Evolutionary conservation across 148 eudicot species (phyloP).

Genomic region (Camellia japonica): DNA sequence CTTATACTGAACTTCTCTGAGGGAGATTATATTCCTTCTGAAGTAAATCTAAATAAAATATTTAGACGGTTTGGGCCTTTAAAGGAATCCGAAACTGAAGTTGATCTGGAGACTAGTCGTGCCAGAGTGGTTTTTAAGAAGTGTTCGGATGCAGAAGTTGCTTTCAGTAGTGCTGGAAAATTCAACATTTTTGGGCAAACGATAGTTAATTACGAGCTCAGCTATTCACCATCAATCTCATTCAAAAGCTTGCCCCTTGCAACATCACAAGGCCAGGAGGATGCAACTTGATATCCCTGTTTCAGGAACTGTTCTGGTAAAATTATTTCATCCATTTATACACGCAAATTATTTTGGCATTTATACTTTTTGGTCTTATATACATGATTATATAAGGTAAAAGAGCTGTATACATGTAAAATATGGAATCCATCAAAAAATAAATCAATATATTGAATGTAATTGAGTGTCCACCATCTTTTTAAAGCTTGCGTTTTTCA

Average conservation of each 20-base stretch:
- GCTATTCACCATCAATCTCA: slow-evolving; percentile 50
- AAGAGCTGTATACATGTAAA: neutral
- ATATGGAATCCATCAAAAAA: neutral
- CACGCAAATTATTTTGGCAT: neutral
- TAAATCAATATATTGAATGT: neutral
- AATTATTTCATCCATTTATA: neutral
- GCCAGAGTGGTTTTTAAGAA: slow-evolving; percentile 85
- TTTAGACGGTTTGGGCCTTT: slow-evolving; percentile 88
- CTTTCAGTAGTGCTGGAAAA: slow-evolving; percentile 67
- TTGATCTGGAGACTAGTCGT: slow-evolving; percentile 53
- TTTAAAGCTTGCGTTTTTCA: no score
- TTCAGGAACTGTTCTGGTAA: slow-evolving; percentile 17
- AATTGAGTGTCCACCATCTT: neutral
- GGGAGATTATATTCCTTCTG: slow-evolving; percentile 64
- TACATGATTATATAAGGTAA: neutral
- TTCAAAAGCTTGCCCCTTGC: slow-evolving; percentile 35
- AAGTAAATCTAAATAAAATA: slow-evolving; percentile 59
- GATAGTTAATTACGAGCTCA: slow-evolving; percentile 72
- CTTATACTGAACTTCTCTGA: slow-evolving; percentile 70
- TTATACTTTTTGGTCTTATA: neutral
- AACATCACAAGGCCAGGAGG: slow-evolving; percentile 34
- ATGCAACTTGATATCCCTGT: slow-evolving; percentile 38
- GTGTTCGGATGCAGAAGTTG: slow-evolving; percentile 90
- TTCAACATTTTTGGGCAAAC: slow-evolving; percentile 74
- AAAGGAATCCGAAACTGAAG: slow-evolving; percentile 77